phyloP scores from a whole-genome alignment of 2,329 filamentous ascomycete genomes.

The Fusarium torreyae region DNA sequence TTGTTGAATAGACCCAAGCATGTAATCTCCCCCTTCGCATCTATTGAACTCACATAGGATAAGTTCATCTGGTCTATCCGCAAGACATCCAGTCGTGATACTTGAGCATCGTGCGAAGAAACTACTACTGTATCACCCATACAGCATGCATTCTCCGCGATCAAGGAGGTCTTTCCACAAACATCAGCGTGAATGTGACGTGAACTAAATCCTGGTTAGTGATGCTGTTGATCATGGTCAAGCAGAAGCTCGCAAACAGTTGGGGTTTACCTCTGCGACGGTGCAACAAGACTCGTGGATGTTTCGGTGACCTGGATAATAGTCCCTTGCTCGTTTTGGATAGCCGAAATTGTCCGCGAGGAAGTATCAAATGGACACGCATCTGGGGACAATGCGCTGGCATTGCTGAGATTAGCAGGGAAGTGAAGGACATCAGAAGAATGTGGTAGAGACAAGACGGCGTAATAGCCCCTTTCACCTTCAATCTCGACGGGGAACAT shows the following conservation, averaged over 20 bases:
- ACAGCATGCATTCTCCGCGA: conserved; percentile 62
- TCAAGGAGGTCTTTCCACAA: conserved; percentile 47
- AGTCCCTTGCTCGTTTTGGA: conserved; percentile 54
- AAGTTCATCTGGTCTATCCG: conserved; percentile 55
- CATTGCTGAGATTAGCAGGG: conserved; percentile 63
- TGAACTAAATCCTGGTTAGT: conserved; percentile 47
- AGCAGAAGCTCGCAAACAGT: neutral
- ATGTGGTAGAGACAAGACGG: conserved; percentile 66
- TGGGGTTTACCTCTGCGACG: conserved; percentile 51
- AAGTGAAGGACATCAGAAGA: conserved; percentile 65
- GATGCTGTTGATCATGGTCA: neutral
- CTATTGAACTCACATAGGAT: conserved; percentile 50
- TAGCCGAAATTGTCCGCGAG: conserved; percentile 67
- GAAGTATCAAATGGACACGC: conserved; percentile 65
- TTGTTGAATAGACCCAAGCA: conserved; percentile 59
- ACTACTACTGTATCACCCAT: conserved; percentile 58
- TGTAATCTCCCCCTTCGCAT: conserved; percentile 64
- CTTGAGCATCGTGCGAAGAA: conserved; percentile 56
- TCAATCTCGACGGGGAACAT: conserved; percentile 57
- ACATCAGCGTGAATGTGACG: conserved; percentile 54
- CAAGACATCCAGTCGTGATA: conserved; percentile 59
- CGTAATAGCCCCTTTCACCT: conserved; percentile 46
- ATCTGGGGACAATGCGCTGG: conserved; percentile 60
- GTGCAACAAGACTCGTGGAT: conserved; percentile 58
- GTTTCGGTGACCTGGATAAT: conserved; percentile 70